Percentiles rank a stretch among this genome's conserved stretches.
These are phyloP conservation scores for Karstenula rhodostoma DNA, from an alignment of 2,329 filamentous ascomycete species.

Conservation along the genomic window DNA sequence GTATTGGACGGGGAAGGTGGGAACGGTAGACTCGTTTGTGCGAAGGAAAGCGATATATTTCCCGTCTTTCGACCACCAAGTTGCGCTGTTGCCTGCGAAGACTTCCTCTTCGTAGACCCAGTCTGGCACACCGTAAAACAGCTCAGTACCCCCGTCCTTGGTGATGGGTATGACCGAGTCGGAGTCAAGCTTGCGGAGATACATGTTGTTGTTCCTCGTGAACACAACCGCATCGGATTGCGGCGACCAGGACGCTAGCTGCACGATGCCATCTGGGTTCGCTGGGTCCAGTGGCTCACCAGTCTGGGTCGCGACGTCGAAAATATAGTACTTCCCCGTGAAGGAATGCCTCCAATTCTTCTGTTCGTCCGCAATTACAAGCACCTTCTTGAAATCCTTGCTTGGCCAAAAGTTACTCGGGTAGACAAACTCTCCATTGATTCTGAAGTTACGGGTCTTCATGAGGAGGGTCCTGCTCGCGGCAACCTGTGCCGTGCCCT, in stretches of 20 bases:
- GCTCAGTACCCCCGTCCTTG: constrained; percentile 81
- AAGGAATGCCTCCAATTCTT: constrained; percentile 91
- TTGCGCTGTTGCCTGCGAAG: constrained; percentile 78
- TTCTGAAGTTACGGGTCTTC: constrained; percentile 70
- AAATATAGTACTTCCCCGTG: constrained; percentile 87
- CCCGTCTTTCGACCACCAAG: constrained; percentile 95
- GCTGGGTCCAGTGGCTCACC: constrained; percentile 79
- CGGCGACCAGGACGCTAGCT: constrained; percentile 90
- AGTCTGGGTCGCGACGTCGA: constrained; percentile 83
- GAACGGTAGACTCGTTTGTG: constrained; percentile 91
- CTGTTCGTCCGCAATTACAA: constrained; percentile 76
- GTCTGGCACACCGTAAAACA: constrained; percentile 96
- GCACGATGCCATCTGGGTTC: constrained; percentile 71
- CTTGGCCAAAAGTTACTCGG: constrained; percentile 76
- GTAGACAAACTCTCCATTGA: constrained; percentile 63
- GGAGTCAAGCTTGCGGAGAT: constrained; percentile 72
- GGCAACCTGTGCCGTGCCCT: constrained; percentile 49
- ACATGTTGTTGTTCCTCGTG: constrained; percentile 90
- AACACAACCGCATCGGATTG: constrained; percentile 88
- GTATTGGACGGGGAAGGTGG: constrained; percentile 92
- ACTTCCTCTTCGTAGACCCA: constrained; percentile 97
- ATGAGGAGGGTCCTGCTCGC: constrained; percentile 75
- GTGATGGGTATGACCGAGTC: constrained; percentile 76
- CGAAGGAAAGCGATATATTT: constrained; percentile 89
- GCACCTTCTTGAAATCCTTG: constrained; percentile 82